Evolutionary conservation across 495 filamentous ascomycete species (phyloP), one percentile per base, ranked within the genome.

Genomic region (Peziza echinospora): DNA sequence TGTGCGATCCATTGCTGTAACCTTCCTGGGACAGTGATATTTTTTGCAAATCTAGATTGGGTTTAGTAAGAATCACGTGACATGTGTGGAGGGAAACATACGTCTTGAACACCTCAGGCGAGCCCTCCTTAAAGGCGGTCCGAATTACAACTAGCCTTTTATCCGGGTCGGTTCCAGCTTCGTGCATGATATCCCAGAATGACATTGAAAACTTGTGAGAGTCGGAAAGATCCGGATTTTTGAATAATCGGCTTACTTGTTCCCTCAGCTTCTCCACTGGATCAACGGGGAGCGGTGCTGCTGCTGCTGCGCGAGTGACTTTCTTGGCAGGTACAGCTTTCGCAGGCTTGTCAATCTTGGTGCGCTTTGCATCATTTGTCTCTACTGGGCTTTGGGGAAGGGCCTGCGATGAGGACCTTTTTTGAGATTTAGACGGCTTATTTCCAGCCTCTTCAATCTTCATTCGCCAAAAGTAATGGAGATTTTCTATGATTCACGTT

Each of bases 161-260:
- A 2, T 37, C 30, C 3, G 30, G 6, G 6, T 37, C 30, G 13
- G 30, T 37, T 17, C 26, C 45, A 47, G 37, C 37, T 44, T 43
- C 30, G 41, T 19, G 30, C 26, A 42, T n/a, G 5, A 47, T 24
- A 8, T 11, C 23, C 13, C 21, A n/a, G n/a, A 19, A 49, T 19
- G 1, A 40, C 45, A 40, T 54, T 45, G 47, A 57, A 22, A 43
- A 51, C 47, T 34, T 26, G 43, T 23, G 6, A 11, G 21, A 26
- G 24, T 57, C 47, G 53, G 54, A 16, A 39, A 28, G 25, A 45
- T 24, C 0, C 5, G 47, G 30, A 23, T 46, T 22, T 23, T 46
- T 44, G 47, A 53, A 46, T 54, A 48, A 34, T 54, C 53, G 46
- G 45, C 49, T 52, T 47, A 49, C 47, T 45, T 44, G 22, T 22